These are phyloP conservation scores for Blastobotrys buckinghamii DNA, from an alignment of 1,139 yeast genomes.

Conservation along the genomic window DNA sequence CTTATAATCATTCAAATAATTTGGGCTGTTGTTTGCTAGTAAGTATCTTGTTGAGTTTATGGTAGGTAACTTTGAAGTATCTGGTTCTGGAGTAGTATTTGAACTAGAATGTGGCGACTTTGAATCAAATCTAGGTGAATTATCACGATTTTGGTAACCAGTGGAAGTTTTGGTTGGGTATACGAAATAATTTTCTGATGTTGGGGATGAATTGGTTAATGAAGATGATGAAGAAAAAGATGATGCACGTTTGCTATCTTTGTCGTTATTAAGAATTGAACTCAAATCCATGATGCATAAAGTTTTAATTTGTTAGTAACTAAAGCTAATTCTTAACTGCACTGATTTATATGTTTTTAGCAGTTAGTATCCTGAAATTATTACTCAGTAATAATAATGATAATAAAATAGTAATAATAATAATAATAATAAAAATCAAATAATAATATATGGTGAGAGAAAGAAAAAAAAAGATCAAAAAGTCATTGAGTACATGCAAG, in stretches of 20 bases:
- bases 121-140: not conserved
- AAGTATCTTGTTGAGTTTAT: not conserved
- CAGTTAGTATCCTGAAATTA: too few relatives aligned
- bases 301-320: not conserved
- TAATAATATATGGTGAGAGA: too few relatives aligned
- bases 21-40: not conserved
- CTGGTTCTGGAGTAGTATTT: slow-evolving; percentile 1
- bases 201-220: not conserved
- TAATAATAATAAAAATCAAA: too few relatives aligned
- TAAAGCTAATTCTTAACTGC: too few relatives aligned
- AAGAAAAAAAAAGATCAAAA: too few relatives aligned
- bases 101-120: not conserved
- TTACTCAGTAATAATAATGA: too few relatives aligned
- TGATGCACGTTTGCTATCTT: not conserved
- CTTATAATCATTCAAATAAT: not conserved
- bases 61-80: not conserved
- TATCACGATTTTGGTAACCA: not conserved
- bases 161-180: not conserved
- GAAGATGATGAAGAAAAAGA: not conserved
- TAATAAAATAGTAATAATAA: too few relatives aligned
- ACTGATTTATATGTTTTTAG: too few relatives aligned
- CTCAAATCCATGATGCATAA: not conserved
- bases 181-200: not conserved
- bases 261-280: slow-evolving; percentile 1
- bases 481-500: too few relatives aligned